Base-by-base conservation (phyloP, 768 basidiomycete genomes). In the Boletus rubescentipes region DNA sequence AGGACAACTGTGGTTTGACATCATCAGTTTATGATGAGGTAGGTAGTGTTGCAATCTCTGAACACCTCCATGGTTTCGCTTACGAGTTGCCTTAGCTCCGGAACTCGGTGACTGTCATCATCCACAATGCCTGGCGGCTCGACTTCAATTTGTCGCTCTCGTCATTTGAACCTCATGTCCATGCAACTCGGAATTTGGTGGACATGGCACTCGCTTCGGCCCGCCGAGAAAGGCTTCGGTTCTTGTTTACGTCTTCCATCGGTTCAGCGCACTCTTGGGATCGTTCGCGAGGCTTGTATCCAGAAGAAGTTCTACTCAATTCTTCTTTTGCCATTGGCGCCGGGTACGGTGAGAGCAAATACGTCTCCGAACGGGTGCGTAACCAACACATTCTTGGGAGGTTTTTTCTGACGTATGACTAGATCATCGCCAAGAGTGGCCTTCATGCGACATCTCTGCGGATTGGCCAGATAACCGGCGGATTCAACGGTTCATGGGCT, bases 51-150 rank as follows among this genome's bases (percentile, higher is more conserved):
- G 11, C 7, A 46, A 7, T 14, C 23, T 14, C n/a, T 20, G 15
- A 5, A 21, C 11, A 3, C 11, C 18, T n/a, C n/a, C n/a, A 3
- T 16, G 21, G 7, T 29, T 5, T 34, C 20, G 11, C 46, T 51
- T 29, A 51, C n/a, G 8, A 7, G n/a, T 39, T 14, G 2, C 31
- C 10, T n/a, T 35, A 66, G 65, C 44, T 66, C 26, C 60, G 55
- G 10, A 42, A 58, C 10, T 60, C 61, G 1, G 64, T 75, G 23
- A 69, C 67, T 9, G 47, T 69, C 68, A 47, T 73, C 45, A 64
- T 74, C 0, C 68, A 74, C 50, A 72, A 73, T 39, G 76, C 73
- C 1, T 77, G 74, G 77, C 57, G 66, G 10, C 60, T 78, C 8
- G 71, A 79, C 51, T 78, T 77, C 53, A 77, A 78, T 18, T 55